Conservation (phyloP, 2,329 filamentous ascomycete species). For the Alternaria longipes region DNA sequence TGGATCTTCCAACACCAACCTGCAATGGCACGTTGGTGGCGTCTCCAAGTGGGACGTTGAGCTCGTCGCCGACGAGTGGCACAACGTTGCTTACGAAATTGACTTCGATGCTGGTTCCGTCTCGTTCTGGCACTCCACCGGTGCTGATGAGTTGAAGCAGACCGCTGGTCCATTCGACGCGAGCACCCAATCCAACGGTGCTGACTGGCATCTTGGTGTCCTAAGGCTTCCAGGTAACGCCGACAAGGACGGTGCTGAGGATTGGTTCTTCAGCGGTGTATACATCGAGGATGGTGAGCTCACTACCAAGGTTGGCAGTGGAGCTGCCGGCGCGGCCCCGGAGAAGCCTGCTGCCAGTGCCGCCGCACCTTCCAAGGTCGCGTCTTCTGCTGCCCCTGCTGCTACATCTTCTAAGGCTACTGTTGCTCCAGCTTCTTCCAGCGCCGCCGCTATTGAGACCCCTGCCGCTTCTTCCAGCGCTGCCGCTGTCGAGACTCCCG, state of each 20-base stretch:
- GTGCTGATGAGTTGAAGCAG: constrained; percentile 64
- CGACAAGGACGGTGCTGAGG: constrained; percentile 63
- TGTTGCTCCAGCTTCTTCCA: background rate
- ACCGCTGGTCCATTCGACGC: constrained; percentile 68
- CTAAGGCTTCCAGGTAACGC: constrained; percentile 70
- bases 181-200: constrained; percentile 70
- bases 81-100: constrained; percentile 79
- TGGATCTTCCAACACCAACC: constrained; percentile 61
- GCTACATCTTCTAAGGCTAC: background rate
- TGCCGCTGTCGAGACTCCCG: constrained; percentile 4
- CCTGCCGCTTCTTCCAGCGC: constrained; percentile 1
- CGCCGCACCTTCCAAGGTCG: background rate
- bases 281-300: constrained; percentile 70
- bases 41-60: constrained; percentile 69
- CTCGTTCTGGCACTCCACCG: constrained; percentile 75
- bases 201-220: constrained; percentile 77
- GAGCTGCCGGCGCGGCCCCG: constrained; percentile 22
- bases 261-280: constrained; percentile 77
- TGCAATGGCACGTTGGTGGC: constrained; percentile 72
- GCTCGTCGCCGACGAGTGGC: constrained; percentile 72
- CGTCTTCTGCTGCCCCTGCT: background rate
- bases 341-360: constrained; percentile 2
- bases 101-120: constrained; percentile 71
- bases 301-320: constrained; percentile 40
- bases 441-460: constrained; percentile 1